These are phyloP conservation scores for Colletotrichum higginsianum DNA, from an alignment of 2,329 filamentous ascomycete species.

Conservation along the genomic window DNA sequence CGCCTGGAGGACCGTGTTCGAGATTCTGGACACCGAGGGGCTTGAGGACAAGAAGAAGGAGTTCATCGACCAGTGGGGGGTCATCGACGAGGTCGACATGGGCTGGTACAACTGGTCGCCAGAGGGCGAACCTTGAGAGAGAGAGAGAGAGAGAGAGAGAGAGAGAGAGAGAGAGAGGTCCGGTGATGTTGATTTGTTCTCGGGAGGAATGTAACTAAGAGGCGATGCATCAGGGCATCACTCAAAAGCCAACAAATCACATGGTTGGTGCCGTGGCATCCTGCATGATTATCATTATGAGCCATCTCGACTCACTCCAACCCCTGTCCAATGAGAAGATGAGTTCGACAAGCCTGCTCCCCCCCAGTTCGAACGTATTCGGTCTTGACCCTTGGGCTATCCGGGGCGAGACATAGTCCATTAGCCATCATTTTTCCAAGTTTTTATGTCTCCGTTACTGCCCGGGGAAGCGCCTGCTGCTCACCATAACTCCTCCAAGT, in stretches of 20 bases:
- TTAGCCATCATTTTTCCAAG: neutral
- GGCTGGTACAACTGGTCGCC: constrained; percentile 46
- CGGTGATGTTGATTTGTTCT: neutral
- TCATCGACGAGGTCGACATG: constrained; percentile 46
- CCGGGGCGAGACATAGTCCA: neutral
- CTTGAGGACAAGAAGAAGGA: constrained; percentile 43
- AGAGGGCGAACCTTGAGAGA: constrained; percentile 14
- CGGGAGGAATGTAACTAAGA: neutral
- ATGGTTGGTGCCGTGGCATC: neutral
- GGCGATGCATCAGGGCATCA: neutral
- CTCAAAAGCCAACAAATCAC: neutral
- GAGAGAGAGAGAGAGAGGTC: neutral
- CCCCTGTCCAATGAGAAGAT: neutral
- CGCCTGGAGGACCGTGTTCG: constrained; percentile 45
- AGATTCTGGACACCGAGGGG: constrained; percentile 43
- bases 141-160: no score
- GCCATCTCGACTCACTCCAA: constrained; percentile 20
- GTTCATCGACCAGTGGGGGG: constrained; percentile 43
- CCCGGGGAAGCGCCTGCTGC: no score
- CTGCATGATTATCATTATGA: constrained; percentile 13
- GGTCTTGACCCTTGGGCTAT: neutral
- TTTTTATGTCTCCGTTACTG: neutral
- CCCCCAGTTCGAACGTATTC: neutral
- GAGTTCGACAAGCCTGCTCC: neutral
- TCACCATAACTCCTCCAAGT: neutral